Percentiles rank a stretch among this genome's conserved stretches.
Evolutionary conservation across 2,329 filamentous ascomycete species (phyloP).

Genomic region (Alternaria burnsii): DNA sequence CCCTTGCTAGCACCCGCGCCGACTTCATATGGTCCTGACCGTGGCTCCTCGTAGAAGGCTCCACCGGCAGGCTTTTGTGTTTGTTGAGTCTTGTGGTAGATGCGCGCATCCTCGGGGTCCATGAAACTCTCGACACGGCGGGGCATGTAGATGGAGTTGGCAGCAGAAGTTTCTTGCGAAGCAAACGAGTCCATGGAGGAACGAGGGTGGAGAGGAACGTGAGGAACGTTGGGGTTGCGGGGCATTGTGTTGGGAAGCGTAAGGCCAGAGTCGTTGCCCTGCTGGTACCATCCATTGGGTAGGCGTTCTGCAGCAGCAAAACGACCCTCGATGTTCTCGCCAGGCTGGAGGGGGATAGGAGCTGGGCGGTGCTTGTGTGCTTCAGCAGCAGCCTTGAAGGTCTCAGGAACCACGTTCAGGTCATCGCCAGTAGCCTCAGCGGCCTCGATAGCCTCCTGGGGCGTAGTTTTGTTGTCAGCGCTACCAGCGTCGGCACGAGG

Average conservation of each 20-base stretch:
- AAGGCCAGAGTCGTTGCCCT: conserved; percentile 72
- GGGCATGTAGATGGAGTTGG: conserved; percentile 71
- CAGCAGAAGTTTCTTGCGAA: conserved; percentile 63
- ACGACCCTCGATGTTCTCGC: conserved; percentile 76
- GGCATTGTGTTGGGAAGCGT: conserved; percentile 61
- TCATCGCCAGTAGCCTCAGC: conserved; percentile 84
- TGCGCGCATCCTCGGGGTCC: conserved; percentile 77
- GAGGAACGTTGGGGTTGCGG: conserved; percentile 57
- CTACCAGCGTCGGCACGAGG: conserved; percentile 87
- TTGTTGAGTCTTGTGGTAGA: conserved; percentile 74
- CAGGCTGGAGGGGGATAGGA: conserved; percentile 73
- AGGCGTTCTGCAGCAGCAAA: conserved; percentile 77
- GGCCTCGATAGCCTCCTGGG: conserved; percentile 82
- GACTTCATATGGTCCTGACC: conserved; percentile 38
- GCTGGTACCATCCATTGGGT: conserved; percentile 73
- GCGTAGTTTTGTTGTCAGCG: conserved; percentile 77
- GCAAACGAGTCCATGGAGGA: conserved; percentile 73
- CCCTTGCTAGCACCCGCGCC: conserved; percentile 33
- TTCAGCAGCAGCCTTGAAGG: conserved; percentile 70
- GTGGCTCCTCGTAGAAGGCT: conserved; percentile 50
- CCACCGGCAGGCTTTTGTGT: conserved; percentile 56
- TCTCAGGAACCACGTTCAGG: conserved; percentile 87
- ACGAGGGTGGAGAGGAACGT: conserved; percentile 61
- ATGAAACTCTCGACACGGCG: conserved; percentile 78
- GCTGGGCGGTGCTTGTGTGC: conserved; percentile 60